Evolutionary conservation across 768 basidiomycete genomes (phyloP).

Genomic region (Ramaria rubella): DNA sequence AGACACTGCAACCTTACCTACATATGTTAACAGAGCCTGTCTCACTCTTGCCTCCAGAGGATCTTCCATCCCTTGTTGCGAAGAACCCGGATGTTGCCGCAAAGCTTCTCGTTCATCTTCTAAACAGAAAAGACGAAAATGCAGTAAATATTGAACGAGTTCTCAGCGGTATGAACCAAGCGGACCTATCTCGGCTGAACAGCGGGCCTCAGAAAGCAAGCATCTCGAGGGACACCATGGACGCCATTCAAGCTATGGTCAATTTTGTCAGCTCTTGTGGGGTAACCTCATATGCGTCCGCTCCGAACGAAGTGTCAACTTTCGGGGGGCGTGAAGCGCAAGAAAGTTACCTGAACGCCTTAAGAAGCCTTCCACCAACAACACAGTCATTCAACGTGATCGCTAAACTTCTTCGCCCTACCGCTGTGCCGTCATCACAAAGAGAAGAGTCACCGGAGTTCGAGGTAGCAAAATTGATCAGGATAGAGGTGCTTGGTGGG

Average conservation of each 20-base stretch:
- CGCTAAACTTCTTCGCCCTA: slow-evolving; percentile 55
- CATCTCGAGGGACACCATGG: neutral
- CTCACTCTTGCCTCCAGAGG: slow-evolving; percentile 3
- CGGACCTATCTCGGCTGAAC: neutral
- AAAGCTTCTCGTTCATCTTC: neutral
- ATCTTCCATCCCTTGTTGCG: slow-evolving; percentile 6
- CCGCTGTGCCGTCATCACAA: slow-evolving; percentile 36
- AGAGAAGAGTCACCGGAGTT: slow-evolving; percentile 36
- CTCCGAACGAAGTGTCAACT: neutral
- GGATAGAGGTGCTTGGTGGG: slow-evolving; percentile 57
- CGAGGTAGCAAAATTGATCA: slow-evolving; percentile 52
- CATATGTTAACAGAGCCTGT: slow-evolving; percentile 14
- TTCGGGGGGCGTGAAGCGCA: slow-evolving; percentile 5
- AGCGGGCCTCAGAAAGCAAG: neutral
- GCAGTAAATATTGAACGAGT: neutral
- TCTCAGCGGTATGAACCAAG: neutral
- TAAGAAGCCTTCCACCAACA: slow-evolving; percentile 62
- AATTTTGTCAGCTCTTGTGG: slow-evolving; percentile 3
- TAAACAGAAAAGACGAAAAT: slow-evolving; percentile 2
- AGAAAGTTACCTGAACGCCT: slow-evolving; percentile 47
- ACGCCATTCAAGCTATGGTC: neutral
- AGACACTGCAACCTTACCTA: slow-evolving; percentile 2
- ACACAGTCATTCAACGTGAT: slow-evolving; percentile 69
- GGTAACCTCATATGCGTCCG: neutral
- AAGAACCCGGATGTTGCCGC: slow-evolving; percentile 8